These are phyloP conservation scores for Pestalotiopsis sp. DNA, from an alignment of 2,329 filamentous ascomycete species.

Conservation along the genomic window DNA sequence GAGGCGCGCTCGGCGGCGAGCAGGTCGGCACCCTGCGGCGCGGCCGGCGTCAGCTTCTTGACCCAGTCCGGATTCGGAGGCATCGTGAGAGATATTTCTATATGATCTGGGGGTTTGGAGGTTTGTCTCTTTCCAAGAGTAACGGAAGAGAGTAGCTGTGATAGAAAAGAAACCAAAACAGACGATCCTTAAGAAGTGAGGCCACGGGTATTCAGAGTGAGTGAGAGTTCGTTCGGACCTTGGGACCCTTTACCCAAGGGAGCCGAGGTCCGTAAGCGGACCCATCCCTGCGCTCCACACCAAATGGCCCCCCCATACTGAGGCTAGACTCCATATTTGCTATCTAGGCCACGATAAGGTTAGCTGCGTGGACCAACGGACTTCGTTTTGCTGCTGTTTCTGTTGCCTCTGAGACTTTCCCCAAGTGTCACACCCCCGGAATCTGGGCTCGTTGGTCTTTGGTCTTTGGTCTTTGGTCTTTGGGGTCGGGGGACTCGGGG, in stretches of 20 bases:
- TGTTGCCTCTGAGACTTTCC: neutral
- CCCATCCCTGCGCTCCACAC: slow-evolving; percentile 1
- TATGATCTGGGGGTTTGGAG: neutral
- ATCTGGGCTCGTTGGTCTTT: neutral
- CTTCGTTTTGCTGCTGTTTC: neutral
- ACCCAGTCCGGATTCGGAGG: slow-evolving; percentile 51
- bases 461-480: neutral
- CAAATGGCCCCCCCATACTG: slow-evolving; percentile 1
- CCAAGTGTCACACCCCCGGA: neutral
- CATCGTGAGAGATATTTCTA: neutral
- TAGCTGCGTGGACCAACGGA: neutral
- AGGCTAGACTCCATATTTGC: neutral
- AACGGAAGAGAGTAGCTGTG: neutral
- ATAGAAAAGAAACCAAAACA: neutral
- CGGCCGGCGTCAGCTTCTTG: slow-evolving; percentile 63
- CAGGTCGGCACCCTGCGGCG: slow-evolving; percentile 68
- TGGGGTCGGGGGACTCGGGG: too few relatives aligned
- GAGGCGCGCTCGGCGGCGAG: slow-evolving; percentile 67
- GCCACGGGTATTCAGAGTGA: neutral
- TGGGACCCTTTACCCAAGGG: neutral
- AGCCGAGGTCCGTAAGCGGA: slow-evolving; percentile 9
- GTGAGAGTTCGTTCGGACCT: neutral
- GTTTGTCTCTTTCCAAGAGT: neutral
- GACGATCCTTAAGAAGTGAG: neutral
- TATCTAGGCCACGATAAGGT: slow-evolving; percentile 1